Base-by-base conservation (phyloP, 2,329 filamentous ascomycete genomes). In the Fusarium sp. region DNA sequence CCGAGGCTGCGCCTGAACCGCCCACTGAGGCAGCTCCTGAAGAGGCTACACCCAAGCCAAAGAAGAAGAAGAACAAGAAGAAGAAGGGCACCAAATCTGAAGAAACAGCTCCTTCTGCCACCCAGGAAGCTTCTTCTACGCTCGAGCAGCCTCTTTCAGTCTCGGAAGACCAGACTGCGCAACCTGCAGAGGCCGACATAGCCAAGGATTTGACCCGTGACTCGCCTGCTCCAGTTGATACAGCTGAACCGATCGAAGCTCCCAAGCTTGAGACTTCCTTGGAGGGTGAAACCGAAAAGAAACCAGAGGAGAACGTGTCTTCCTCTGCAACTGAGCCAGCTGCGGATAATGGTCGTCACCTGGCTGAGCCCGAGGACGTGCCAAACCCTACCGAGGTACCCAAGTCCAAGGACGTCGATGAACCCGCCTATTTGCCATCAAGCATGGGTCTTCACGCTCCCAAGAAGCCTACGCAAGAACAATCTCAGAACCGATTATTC, bases 41-140 rank as follows among this genome's bases (percentile, higher is more conserved):
- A 18, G 70, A 79, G 14, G 27, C 30, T 5, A 11, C 68, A 8
- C 60, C 74, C 6, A 73, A 66, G 59, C 73, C 72, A 35, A 79
- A 76, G 60, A 74, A 80, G 58, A 80, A 80, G 62, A 80, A 79
- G 57, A 78, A 79, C 39, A 80, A 80, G 52, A 80, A 79, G 71
- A 79, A 77, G 73, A 79, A 80, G 66, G 66, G 66, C 23, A 34
- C 34, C 14, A 78, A 70, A 25, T 35, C 59, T 14, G 71, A 74
- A 30, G 75, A 75, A 13, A 35, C 68, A 25, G 25, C 41, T 25
- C 48, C 58, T 43, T 52, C 54, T 41, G 71, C 76, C 25, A 66
- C 59, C n/a, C 70, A 57, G 25, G 64, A 67, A n/a, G 39, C 48
- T n/a, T 54, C 54, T 39, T 25, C 67, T 23, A 11, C 27, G 4